Evolutionary conservation across 2,329 filamentous ascomycete genomes (phyloP).

Genomic region (Colletotrichum simmondsii): DNA sequence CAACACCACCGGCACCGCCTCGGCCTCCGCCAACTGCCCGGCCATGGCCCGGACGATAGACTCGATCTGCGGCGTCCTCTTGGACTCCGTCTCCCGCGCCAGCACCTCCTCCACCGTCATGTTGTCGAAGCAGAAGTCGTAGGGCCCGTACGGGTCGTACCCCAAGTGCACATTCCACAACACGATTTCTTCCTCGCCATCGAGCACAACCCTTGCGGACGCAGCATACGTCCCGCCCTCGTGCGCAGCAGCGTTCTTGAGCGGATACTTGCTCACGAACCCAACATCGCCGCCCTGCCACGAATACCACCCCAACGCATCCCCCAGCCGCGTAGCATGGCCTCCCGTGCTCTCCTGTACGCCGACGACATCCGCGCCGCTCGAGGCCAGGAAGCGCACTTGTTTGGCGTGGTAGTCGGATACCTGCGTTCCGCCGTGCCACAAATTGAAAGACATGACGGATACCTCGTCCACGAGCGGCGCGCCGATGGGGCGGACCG

Average conservation of each 20-base stretch:
- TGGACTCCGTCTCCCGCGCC: constrained; percentile 45
- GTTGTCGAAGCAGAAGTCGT: constrained; percentile 53
- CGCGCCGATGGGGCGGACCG: constrained; percentile 39
- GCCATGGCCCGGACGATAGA: constrained; percentile 47
- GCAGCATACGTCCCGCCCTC: constrained; percentile 39
- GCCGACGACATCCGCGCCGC: constrained; percentile 48
- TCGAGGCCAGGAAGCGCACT: constrained; percentile 45
- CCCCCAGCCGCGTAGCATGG: constrained; percentile 45
- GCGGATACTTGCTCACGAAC: constrained; percentile 52
- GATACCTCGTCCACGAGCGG: constrained; percentile 46
- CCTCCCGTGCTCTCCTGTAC: constrained; percentile 48
- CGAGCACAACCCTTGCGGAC: constrained; percentile 47
- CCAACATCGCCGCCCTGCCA: constrained; percentile 46
- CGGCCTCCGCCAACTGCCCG: constrained; percentile 42
- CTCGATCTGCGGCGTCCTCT: constrained; percentile 49
- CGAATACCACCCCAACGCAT: constrained; percentile 51
- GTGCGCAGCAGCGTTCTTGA: constrained; percentile 42
- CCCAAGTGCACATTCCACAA: constrained; percentile 51
- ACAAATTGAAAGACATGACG: constrained; percentile 53
- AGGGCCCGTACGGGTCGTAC: constrained; percentile 53
- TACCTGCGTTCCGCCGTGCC: constrained; percentile 49
- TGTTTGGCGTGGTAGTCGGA: constrained; percentile 52
- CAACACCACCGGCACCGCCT: constrained; percentile 48
- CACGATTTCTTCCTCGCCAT: constrained; percentile 46
- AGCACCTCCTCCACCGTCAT: constrained; percentile 46